A percentile compares a stretch with the other conserved stretches of the same genome.
Conservation (phyloP, 202 grass and related monocot genomes). For the Elaeis oleifera region DNA sequence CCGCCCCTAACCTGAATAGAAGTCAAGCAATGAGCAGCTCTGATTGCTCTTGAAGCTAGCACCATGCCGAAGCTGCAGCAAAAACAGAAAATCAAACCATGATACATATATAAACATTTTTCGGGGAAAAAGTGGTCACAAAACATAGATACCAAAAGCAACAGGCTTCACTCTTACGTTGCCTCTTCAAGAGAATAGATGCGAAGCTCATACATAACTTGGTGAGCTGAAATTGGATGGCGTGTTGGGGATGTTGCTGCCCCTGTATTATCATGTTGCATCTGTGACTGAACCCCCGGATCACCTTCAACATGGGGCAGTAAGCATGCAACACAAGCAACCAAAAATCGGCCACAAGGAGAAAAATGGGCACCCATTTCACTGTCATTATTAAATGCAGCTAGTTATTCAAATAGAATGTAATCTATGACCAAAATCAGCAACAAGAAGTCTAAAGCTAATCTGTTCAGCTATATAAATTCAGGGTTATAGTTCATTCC, state of each 20-base stretch:
- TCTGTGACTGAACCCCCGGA: slow-evolving; percentile 45
- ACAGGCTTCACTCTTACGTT: slow-evolving; percentile 39
- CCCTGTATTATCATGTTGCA: slow-evolving; percentile 62
- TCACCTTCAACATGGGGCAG: slow-evolving; percentile 82
- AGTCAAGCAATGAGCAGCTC: slow-evolving; percentile 97
- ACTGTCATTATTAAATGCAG: slow-evolving; percentile 39
- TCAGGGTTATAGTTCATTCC: no score
- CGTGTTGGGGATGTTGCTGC: slow-evolving; percentile 85
- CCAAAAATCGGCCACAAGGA: slow-evolving; percentile 90
- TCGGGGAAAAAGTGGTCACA: slow-evolving; percentile 9
- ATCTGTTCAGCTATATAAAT: no score
- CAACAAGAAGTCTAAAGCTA: no score
- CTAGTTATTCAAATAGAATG: slow-evolving; percentile 6
- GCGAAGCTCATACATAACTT: slow-evolving; percentile 96
- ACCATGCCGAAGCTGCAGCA: slow-evolving; percentile 62
- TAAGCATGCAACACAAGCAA: slow-evolving; percentile 95
- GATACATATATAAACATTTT: not conserved
- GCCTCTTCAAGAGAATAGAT: slow-evolving; percentile 95
- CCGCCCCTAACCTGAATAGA: slow-evolving; percentile 76
- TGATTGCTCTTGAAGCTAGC: slow-evolving; percentile 81
- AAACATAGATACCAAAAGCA: slow-evolving; percentile 11
- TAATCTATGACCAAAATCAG: no score
- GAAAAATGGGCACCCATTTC: slow-evolving; percentile 99
- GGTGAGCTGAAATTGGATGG: slow-evolving; percentile 78
- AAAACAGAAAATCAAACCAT: slow-evolving; percentile 28